Evolutionary conservation across 1,284 basidiomycete genomes (phyloP).

Genomic region (Puccinia coronata): DNA sequence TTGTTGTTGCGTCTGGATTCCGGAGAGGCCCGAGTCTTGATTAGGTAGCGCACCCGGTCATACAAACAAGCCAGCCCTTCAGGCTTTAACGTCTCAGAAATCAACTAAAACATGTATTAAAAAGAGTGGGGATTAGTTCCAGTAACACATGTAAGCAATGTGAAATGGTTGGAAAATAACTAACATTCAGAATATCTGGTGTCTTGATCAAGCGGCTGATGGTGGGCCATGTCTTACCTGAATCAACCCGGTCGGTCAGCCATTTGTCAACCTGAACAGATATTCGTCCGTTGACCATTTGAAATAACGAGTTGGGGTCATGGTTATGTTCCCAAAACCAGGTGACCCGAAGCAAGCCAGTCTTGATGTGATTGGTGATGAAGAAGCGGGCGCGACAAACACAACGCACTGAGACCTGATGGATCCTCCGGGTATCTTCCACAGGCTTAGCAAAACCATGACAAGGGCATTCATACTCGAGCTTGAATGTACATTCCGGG

Average conservation of each 20-base stretch:
- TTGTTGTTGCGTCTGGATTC: not conserved
- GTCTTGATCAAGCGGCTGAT: not conserved
- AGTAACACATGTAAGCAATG: not conserved
- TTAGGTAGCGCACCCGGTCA: not conserved
- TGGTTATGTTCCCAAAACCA: conserved; percentile 14
- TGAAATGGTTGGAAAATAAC: no score
- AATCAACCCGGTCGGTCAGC: not conserved
- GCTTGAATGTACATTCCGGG: not conserved
- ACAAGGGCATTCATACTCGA: conserved; percentile 5
- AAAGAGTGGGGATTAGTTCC: no score
- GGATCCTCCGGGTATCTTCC: not conserved
- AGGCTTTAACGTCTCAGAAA: no score
- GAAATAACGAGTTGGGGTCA: not conserved
- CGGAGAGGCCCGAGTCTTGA: no score
- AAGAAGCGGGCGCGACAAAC: not conserved
- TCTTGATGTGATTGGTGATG: not conserved
- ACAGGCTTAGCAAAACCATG: not conserved
- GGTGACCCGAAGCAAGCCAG: not conserved
- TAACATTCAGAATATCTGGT: no score
- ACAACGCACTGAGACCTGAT: not conserved
- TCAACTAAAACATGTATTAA: no score
- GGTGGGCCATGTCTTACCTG: not conserved
- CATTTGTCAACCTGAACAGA: not conserved
- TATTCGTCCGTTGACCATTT: not conserved
- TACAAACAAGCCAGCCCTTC: not conserved